Evolutionary conservation across 306 rosid genomes (phyloP), one percentile per base, ranked within the genome.

Genomic region (Quercus dentata): DNA sequence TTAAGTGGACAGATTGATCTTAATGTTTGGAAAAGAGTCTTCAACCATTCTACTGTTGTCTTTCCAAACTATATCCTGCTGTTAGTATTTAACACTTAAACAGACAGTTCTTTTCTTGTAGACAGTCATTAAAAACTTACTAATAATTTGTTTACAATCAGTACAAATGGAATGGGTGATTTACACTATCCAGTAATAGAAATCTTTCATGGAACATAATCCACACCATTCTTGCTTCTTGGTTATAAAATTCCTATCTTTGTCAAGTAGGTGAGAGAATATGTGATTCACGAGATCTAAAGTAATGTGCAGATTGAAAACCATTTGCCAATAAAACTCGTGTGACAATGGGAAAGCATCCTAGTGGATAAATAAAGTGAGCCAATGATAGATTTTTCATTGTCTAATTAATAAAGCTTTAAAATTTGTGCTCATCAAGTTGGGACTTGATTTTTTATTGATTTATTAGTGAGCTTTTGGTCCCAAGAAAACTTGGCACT

Each of bases 31-130:
- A 86, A 86, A 84, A 90, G 85, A 81, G 90, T 81, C 80, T 96
- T 93, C 93, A 89, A 88, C 83, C 99, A 94, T 52, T 90, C 99
- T 74, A 87, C 97, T 56, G 97, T 93, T 81, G 94, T 91, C 81
- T 91, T 96, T 88, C 94, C 98, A 79, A 93, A 91, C 83, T 88
- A 96, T 79, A 90, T 86, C 74, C 83, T 93, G 49, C 97, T 94
- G 92, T 98, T 96, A 93, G 91, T 83, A 79, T 83, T 41, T 7
- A 41, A 41, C 11, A 41, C 46, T 75, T 80, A 71, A 71, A 18
- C 56, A 49, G 84, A 69, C 71, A 77, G 30, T 15, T 75, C 74
- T 77, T 14, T 51, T 69, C 55, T 73, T 64, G 3, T 18, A 15
- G 69, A 56, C 27, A 52, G 30, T 55, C 7, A 31, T 76, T 44